phyloP scores from a whole-genome alignment of 495 filamentous ascomycete genomes.

The Glarea lozoyensis region DNA sequence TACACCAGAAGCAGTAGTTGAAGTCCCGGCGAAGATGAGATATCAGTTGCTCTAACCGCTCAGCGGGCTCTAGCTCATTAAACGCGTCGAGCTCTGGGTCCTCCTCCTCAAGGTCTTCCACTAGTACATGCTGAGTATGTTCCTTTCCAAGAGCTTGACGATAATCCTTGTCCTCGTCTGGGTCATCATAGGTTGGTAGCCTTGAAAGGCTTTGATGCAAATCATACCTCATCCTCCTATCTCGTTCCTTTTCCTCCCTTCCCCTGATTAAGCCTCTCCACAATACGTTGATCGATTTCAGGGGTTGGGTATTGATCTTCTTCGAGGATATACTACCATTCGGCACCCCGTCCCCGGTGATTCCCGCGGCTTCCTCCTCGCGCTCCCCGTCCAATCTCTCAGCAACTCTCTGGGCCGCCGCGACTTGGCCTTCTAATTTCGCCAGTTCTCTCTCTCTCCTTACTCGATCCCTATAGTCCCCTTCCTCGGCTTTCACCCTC shows the following conservation, averaged over 20 bases:
- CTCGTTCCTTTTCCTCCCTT: slow-evolving; percentile 61
- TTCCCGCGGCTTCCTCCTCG: slow-evolving; percentile 11
- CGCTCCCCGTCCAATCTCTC: slow-evolving; percentile 48
- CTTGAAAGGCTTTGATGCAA: slow-evolving; percentile 52
- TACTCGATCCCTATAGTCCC: slow-evolving; percentile 67
- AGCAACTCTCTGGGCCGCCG: slow-evolving; percentile 72
- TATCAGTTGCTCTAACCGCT: slow-evolving; percentile 57
- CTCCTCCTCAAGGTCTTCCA: slow-evolving; percentile 72
- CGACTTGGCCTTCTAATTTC: slow-evolving; percentile 55
- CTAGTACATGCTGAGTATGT: slow-evolving; percentile 31
- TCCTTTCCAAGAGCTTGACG: slow-evolving; percentile 37
- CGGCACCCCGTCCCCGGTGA: slow-evolving; percentile 15
- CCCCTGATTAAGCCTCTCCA: slow-evolving; percentile 67
- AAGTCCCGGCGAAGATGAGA: slow-evolving; percentile 58
- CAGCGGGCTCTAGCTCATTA: slow-evolving; percentile 51
- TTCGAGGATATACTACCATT: slow-evolving; percentile 21
- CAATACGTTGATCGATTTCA: slow-evolving; percentile 63
- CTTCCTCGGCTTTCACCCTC: slow-evolving; percentile 59
- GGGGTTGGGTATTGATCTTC: slow-evolving; percentile 33
- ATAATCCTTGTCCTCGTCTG: slow-evolving; percentile 42
- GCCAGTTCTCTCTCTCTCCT: slow-evolving; percentile 62
- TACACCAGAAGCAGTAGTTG: slow-evolving; percentile 96
- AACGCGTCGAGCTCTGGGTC: slow-evolving; percentile 84
- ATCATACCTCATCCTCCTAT: slow-evolving; percentile 57
- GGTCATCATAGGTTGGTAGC: slow-evolving; percentile 41